Evolutionary conservation across 1,139 yeast genomes (phyloP), one percentile per base, ranked within the genome.

Genomic region (Geotrichum reessii): DNA sequence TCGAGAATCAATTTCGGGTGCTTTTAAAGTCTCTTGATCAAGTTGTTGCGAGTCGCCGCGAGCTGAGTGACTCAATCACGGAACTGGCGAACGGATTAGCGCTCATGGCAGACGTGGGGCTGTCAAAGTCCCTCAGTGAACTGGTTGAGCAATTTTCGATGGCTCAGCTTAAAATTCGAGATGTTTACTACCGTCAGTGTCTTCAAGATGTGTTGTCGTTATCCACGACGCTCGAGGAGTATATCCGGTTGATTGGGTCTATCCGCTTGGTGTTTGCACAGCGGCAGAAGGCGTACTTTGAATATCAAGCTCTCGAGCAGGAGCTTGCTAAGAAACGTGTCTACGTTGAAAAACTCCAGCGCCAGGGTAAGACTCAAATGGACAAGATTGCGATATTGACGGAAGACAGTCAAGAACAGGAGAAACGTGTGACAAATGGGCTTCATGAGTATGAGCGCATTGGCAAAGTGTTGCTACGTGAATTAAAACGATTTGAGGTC

Each of bases 221-320:
- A 56, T 96, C 97, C 1, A 82, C 88, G 47, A 89, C 96, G 0
- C 77, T 93, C 47, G 97, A 92, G 68, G 98, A 92, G 69, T 92
- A 93, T 70, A 77, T 86, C 57, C 80, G 98, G 53, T 76, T 87
- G 21, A 82, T 93, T 44, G 85, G 87, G 3, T 88, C 96, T 27
- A 82, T 91, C 48, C 82, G 87, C 64, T 80, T 84, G 51, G 84
- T 88, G 0, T 85, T 93, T 65, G 84, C 85, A 51, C 91, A 90
- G 59, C 80, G 99, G 63, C 80, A 83, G 57, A 87, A 85, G 67
- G 75, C 88, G 0, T 86, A 87, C 63, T 78, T 82, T 59, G 84
- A 81, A 60, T 78, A 84, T 57, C 81, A 83, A 48, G 77, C 79
- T 40, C 78, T 81, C 1, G 83, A 80, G 55, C 70, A 74, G 44